Evolutionary conservation across 2,329 filamentous ascomycete genomes (phyloP).

Genomic region (Salinomyces thailandicus): DNA sequence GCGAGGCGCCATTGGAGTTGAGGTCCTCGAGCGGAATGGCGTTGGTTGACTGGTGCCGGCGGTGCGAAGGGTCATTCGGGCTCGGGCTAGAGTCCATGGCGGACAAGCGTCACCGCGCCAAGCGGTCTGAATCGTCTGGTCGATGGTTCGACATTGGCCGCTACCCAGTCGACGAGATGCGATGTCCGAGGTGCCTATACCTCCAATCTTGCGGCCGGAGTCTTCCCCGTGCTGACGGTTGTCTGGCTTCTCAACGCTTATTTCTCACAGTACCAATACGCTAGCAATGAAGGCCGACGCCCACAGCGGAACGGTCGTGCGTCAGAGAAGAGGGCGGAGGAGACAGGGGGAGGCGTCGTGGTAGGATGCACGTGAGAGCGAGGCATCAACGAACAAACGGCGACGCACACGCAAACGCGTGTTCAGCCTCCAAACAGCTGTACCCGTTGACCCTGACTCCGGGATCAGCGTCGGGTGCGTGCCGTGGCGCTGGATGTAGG

Average conservation of each 20-base stretch:
- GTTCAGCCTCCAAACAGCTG: neutral
- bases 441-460: neutral
- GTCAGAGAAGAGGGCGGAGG: too few species aligned
- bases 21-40: constrained; percentile 56
- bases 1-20: constrained; percentile 18
- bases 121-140: neutral
- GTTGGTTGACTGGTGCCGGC: constrained; percentile 38
- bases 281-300: neutral
- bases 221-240: too few species aligned
- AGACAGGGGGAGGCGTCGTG: too few species aligned
- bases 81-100: constrained; percentile 42
- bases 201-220: too few species aligned
- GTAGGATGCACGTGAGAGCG: too few species aligned
- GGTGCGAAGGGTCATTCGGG: constrained; percentile 36
- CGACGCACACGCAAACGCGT: too few species aligned
- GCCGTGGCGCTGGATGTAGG: neutral
- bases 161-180: too few species aligned
- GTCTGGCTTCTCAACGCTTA: too few species aligned
- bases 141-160: neutral
- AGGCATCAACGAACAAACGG: too few species aligned
- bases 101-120: constrained; percentile 7
- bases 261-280: neutral
- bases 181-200: too few species aligned
- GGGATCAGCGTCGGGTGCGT: too few species aligned
- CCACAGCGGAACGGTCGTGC: too few species aligned